These are phyloP conservation scores for Ganoderma boninense DNA, from an alignment of 1,284 basidiomycete genomes.

Conservation along the genomic window DNA sequence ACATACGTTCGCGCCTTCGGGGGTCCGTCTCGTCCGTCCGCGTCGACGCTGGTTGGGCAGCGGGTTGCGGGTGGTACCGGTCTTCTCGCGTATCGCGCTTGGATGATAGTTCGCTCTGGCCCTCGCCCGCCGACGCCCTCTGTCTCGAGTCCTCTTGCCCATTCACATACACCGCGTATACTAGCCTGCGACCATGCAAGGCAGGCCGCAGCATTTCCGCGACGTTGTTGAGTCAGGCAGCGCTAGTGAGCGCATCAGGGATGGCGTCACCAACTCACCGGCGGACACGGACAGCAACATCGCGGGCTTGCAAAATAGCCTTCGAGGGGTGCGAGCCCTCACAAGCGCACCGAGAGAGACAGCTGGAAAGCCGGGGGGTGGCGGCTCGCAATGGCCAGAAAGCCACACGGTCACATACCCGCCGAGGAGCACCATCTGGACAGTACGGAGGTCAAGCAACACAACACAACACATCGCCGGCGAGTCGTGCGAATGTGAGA, in stretches of 20 bases:
- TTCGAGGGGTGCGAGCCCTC: background rate
- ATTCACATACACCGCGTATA: background rate
- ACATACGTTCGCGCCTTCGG: background rate
- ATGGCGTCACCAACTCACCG: constrained; percentile 13
- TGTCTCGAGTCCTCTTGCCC: background rate
- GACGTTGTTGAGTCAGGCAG: background rate
- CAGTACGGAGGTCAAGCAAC: background rate
- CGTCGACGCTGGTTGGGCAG: background rate
- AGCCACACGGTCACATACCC: background rate
- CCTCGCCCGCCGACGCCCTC: background rate
- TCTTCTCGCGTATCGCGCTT: constrained; percentile 3
- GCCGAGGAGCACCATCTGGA: background rate
- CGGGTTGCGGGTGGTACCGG: background rate
- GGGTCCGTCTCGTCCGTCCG: background rate
- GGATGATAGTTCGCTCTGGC: background rate
- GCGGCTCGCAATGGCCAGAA: background rate
- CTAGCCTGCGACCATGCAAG: background rate
- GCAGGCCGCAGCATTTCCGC: constrained; percentile 2
- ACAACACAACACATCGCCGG: background rate
- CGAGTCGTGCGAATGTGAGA: background rate
- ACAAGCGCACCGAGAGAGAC: background rate
- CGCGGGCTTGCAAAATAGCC: constrained; percentile 21
- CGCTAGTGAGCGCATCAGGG: background rate
- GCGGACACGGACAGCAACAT: background rate
- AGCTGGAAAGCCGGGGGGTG: background rate